Evolutionary conservation across 2,329 filamentous ascomycete genomes (phyloP).

Genomic region (Bipolaris sorokiniana): DNA sequence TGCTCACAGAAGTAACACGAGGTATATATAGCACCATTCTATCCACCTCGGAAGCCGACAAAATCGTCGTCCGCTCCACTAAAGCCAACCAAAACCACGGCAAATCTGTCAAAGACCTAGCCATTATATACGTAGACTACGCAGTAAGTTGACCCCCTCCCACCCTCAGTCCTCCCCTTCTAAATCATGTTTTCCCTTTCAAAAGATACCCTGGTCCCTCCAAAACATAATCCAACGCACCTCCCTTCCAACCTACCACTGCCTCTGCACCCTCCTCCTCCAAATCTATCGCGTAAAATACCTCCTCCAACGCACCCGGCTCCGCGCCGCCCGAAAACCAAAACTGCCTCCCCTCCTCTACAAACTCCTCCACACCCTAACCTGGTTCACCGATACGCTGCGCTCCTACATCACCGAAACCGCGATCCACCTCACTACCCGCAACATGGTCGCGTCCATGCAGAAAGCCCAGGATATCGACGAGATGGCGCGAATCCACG

Average conservation of each 20-base stretch:
- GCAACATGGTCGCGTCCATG: conserved; percentile 64
- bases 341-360: conserved; percentile 43
- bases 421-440: conserved; percentile 68
- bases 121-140: conserved; percentile 70
- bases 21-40: conserved; percentile 66
- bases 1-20: conserved; percentile 77
- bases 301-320: conserved; percentile 63
- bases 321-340: conserved; percentile 13
- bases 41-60: conserved; percentile 62
- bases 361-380: conserved; percentile 68
- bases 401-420: conserved; percentile 78
- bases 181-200: background rate
- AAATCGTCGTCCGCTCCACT: conserved; percentile 64
- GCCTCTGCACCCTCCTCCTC: conserved; percentile 75
- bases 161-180: background rate
- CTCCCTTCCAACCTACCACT: conserved; percentile 70
- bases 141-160: conserved; percentile 60
- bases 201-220: conserved; percentile 61
- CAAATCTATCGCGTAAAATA: conserved; percentile 76
- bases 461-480: conserved; percentile 74
- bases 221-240: conserved; percentile 74
- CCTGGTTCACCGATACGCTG: conserved; percentile 79
- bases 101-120: conserved; percentile 67
- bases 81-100: conserved; percentile 56
- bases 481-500: conserved; percentile 75